Conservation (phyloP, 495 filamentous ascomycete genomes). For the Rhizodiscina lignyota region DNA sequence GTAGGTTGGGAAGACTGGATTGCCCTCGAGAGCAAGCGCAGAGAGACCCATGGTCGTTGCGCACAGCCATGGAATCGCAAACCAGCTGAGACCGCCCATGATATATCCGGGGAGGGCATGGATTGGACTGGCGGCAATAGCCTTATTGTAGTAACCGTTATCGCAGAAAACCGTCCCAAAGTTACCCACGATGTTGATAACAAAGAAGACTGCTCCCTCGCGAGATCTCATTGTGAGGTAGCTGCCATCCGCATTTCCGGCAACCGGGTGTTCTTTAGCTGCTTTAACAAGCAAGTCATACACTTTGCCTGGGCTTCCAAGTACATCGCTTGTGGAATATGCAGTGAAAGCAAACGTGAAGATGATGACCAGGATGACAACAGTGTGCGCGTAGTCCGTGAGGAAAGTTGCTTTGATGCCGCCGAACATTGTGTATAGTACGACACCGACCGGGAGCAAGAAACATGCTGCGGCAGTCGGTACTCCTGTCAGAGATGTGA, state of each 20-base stretch:
- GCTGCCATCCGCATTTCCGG: constrained; percentile 13
- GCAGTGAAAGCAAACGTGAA: constrained; percentile 16
- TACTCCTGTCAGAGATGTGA: constrained; percentile 28
- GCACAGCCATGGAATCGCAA: constrained; percentile 86
- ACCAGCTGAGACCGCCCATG: constrained; percentile 81
- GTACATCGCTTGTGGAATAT: constrained; percentile 7
- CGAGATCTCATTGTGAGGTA: constrained; percentile 16
- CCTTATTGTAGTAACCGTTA: constrained; percentile 72
- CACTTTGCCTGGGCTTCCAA: constrained; percentile 1
- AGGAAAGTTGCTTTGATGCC: constrained; percentile 28
- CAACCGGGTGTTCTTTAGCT: constrained; percentile 11
- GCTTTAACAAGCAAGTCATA: constrained; percentile 10
- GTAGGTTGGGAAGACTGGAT: constrained; percentile 55
- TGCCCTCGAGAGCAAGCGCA: constrained; percentile 63
- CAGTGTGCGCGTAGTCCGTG: constrained; percentile 28
- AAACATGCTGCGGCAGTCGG: constrained; percentile 28
- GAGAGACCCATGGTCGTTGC: constrained; percentile 92
- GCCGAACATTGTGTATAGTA: constrained; percentile 27
- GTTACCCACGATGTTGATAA: constrained; percentile 9
- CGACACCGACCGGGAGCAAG: constrained; percentile 26
- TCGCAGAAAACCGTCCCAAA: constrained; percentile 17
- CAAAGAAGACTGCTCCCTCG: constrained; percentile 16
- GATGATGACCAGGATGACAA: constrained; percentile 19
- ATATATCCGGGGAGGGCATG: constrained; percentile 89
- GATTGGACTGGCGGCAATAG: constrained; percentile 78